Percentiles rank a stretch among this genome's conserved stretches.
Evolutionary conservation across 2,329 filamentous ascomycete genomes (phyloP).

Genomic region (Monosporascus sp.): DNA sequence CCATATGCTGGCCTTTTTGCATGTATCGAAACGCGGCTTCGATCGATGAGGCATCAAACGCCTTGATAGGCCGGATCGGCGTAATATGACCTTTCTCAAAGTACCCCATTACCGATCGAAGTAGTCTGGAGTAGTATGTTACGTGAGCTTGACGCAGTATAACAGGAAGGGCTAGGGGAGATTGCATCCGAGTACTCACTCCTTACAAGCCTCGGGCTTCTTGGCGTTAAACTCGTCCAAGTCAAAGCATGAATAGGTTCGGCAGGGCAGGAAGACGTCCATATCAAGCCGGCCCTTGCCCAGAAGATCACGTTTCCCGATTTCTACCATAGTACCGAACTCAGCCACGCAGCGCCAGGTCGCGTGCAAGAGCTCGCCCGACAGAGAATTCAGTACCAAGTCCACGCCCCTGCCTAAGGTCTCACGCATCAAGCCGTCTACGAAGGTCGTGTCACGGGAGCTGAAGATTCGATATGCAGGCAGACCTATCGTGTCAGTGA

Average conservation of each 20-base stretch:
- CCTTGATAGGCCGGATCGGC: background rate
- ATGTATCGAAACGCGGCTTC: background rate
- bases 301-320: slow-evolving; percentile 22
- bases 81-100: background rate
- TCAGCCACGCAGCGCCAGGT: slow-evolving; percentile 24
- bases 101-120: background rate
- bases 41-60: background rate
- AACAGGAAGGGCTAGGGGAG: too few relatives aligned
- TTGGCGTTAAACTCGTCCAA: too few relatives aligned
- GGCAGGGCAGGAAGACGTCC: background rate
- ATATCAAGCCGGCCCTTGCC: background rate
- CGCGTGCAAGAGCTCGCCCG: slow-evolving; percentile 15
- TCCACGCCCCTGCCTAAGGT: slow-evolving; percentile 17
- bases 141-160: too few relatives aligned
- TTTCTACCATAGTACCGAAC: slow-evolving; percentile 25
- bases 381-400: slow-evolving; percentile 15
- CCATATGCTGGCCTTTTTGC: background rate
- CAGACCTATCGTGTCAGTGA: slow-evolving; percentile 18
- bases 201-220: too few relatives aligned
- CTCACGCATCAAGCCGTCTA: slow-evolving; percentile 8
- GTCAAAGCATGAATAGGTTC: background rate
- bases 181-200: too few relatives aligned
- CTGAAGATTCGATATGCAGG: slow-evolving; percentile 19
- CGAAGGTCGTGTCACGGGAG: slow-evolving; percentile 17
- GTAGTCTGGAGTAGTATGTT: background rate